Evolutionary conservation across 108 stramenopile genomes (phyloP), one percentile per base, ranked within the genome.

Genomic region (Nitzschia sp.): DNA sequence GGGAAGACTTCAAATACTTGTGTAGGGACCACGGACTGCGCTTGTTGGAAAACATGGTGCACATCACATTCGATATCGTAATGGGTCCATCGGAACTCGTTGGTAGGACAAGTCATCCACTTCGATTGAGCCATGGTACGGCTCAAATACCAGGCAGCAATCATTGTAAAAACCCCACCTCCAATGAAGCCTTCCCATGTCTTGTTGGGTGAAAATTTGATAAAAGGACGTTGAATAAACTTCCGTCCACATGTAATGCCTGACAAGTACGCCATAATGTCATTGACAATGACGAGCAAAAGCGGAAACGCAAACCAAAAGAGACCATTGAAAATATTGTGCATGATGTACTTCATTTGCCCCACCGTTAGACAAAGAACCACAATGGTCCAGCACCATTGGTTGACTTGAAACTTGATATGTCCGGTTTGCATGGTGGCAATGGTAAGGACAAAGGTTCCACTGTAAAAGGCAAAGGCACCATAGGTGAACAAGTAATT

Each of bases 251-350:
- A 86, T 0, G 83, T 92, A 12, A 96, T 92, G 8, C 99, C 99
- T 40, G 80, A 86, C 40, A 97, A 68, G 63, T 98, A 99, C 7
- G 99, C 98, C 81, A 95, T 95, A 71, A 87, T 67, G 73, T 99
- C 99, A 70, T 99, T 99, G 76, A 85, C 83, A 61, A 98, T 84
- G 22, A 99, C 98, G 54, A 95, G 61, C 40, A 94, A 74, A 60
- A 91, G 80, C 22, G 99, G 99, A 61, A 98, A 73, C 58, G 90
- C 83, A 70, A 97, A 98, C 99, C 99, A 99, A 63, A 98, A 93
- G 14, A 99, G 67, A 0, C 99, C 99, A 75, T 97, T 94, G 85
- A 94, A 97, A 44, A 98, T 84, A 67, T 97, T 98, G 86, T 91
- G 90, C 80, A 97, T 93, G 64, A 98, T 87, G 58, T 92, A 93